Evolutionary conservation across 768 basidiomycete species (phyloP).

Genomic region (Lentinula edodes): DNA sequence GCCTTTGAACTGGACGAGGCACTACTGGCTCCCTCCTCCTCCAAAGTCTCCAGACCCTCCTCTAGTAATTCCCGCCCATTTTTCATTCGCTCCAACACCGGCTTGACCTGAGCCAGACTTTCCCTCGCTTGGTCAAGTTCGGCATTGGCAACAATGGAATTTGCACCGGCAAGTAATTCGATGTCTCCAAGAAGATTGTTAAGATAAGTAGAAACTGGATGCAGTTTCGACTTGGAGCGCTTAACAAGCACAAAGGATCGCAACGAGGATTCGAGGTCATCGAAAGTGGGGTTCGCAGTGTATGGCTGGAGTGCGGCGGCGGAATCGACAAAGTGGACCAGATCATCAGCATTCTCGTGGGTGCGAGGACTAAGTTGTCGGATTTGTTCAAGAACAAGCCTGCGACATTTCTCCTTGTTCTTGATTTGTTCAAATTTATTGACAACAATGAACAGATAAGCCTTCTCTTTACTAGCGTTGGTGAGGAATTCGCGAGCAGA

Average conservation of each 20-base stretch:
- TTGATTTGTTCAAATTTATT: constrained; percentile 96
- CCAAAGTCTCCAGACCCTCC: constrained; percentile 68
- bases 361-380: constrained; percentile 88
- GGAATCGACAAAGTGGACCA: constrained; percentile 98
- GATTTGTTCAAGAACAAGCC: constrained; percentile 90
- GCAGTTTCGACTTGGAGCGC: constrained; percentile 92
- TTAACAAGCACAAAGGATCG: constrained; percentile 95
- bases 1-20: constrained; percentile 51
- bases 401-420: constrained; percentile 90
- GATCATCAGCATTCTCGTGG: constrained; percentile 83
- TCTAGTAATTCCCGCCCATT: constrained; percentile 68
- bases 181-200: constrained; percentile 86
- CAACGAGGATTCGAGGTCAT: constrained; percentile 82
- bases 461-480: constrained; percentile 94
- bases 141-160: constrained; percentile 76
- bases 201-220: constrained; percentile 89
- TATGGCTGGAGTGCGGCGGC: constrained; percentile 64
- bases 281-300: constrained; percentile 66
- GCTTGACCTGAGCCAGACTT: constrained; percentile 65
- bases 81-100: constrained; percentile 87
- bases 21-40: constrained; percentile 63
- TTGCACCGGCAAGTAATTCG: constrained; percentile 80
- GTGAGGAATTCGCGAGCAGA: constrained; percentile 92
- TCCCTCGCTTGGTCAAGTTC: constrained; percentile 69
- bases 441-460: constrained; percentile 96